Evolutionary conservation across 225 moss, liverwort and hornwort species (phyloP), one percentile per base, ranked within the genome.

Genomic region (Rhytidiadelphus loreus): DNA sequence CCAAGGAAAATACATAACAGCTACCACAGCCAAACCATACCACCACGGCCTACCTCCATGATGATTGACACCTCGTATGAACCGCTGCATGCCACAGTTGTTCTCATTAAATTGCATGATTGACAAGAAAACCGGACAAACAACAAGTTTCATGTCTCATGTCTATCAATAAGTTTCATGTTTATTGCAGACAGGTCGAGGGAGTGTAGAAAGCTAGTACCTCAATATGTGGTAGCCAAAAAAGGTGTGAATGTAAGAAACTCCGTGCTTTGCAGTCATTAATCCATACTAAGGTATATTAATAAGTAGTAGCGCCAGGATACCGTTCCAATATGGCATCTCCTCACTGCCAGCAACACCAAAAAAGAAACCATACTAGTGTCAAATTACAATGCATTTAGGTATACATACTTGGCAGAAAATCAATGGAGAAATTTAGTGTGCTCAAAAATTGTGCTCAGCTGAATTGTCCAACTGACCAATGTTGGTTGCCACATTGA

Each of bases 1-100:
- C 96, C 96, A 96, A 79, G 96, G 96, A 88, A 95, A 93, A 86
- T 96, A 96, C 95, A 93, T 93, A 37, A 93, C 61, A 73, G 87
- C 72, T 83, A 95, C 85, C 65, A 92, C 92, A 46, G 94, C 93
- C 81, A 93, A 87, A 77, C 95, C 94, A 90, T 91, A 96, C 94
- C 94, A 94, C 96, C 95, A 96, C 17, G 94, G 94, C 82, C 92
- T 89, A 83, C 94, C 92, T 84, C 91, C 91, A 75, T 94, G 91
- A 81, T 94, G 89, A 72, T 94, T 94, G 13, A 93, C 91, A 26
- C 93, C 92, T 90, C 57, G 90, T 81, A 88, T 68, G 41, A 92
- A 94, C 9, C 91, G 94, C 94, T 95, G 90, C 83, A 93, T 60
- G 87, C 5, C 85, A 80, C 65, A 73, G 72, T 74, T 66, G 37